phyloP scores from a whole-genome alignment of 179 eudicot species.

The Silene coronaria region DNA sequence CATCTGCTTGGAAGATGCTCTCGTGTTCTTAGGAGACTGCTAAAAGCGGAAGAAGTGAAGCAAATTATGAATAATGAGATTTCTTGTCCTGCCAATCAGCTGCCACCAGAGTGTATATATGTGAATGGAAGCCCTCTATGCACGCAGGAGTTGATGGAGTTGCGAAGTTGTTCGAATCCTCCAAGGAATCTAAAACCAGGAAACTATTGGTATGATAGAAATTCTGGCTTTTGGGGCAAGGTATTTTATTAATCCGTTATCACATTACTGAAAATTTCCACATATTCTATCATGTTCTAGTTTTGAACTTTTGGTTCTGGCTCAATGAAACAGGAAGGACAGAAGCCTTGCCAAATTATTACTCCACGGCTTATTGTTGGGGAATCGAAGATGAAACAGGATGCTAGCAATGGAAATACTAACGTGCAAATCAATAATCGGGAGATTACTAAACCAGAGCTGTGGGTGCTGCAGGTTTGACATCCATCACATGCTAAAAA shows the following conservation, averaged over 20 bases:
- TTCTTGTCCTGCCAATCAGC: slow-evolving; percentile 50
- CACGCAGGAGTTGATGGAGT: slow-evolving; percentile 44
- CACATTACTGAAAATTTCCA: not conserved
- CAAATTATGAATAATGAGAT: slow-evolving; percentile 55
- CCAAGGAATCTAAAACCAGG: slow-evolving; percentile 71
- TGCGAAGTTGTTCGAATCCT: slow-evolving; percentile 57
- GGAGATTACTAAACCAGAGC: slow-evolving; percentile 36
- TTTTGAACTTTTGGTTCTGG: slow-evolving; percentile 8
- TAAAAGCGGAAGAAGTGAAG: slow-evolving; percentile 36
- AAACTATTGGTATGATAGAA: slow-evolving; percentile 83
- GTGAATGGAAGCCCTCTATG: slow-evolving; percentile 58
- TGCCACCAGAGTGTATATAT: slow-evolving; percentile 41
- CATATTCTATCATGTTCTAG: not conserved
- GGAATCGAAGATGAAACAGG: slow-evolving; percentile 19
- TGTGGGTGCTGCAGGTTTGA: slow-evolving; percentile 31
- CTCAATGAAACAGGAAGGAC: slow-evolving; percentile 38
- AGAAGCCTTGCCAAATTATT: slow-evolving; percentile 42
- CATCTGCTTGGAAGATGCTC: slow-evolving; percentile 61
- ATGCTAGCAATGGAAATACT: slow-evolving; percentile 42
- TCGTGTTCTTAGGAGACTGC: slow-evolving; percentile 45
- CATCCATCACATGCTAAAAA: not conserved
- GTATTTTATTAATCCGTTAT: slow-evolving; percentile 29
- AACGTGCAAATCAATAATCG: slow-evolving; percentile 33
- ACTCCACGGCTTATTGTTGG: slow-evolving; percentile 34
- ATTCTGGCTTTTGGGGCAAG: slow-evolving; percentile 92